Conservation (phyloP, 164 flowering plant species). For the Litsea cubeba region DNA sequence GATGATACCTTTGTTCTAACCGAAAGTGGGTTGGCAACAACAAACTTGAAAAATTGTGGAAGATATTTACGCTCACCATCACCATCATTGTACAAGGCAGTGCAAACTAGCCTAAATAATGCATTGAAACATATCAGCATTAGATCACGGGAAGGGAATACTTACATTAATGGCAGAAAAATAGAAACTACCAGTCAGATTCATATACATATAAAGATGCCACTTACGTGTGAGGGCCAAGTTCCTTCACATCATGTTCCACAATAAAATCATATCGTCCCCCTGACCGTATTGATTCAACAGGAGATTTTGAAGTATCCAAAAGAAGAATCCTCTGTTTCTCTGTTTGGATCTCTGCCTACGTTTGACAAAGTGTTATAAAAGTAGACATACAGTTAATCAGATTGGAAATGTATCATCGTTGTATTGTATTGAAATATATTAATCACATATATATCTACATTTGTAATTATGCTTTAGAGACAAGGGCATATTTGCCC, state of each 20-base stretch:
- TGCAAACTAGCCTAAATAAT: constrained; percentile 71
- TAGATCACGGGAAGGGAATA: neutral
- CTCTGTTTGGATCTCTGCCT: constrained; percentile 99
- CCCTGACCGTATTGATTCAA: constrained; percentile 85
- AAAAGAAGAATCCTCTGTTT: constrained; percentile 76
- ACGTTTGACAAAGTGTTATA: constrained; percentile 7
- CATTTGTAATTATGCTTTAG: too few relatives aligned
- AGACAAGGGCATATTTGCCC: too few relatives aligned
- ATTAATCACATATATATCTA: neutral
- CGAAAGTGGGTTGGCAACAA: constrained; percentile 93
- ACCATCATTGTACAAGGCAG: constrained; percentile 86
- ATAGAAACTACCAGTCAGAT: neutral
- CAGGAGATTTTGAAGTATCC: constrained; percentile 92
- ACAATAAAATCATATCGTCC: constrained; percentile 98
- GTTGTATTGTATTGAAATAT: neutral
- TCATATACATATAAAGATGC: neutral
- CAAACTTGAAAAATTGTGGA: constrained; percentile 95
- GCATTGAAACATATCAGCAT: neutral
- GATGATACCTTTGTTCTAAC: constrained; percentile 90
- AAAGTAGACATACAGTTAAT: neutral
- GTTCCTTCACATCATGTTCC: constrained; percentile 97
- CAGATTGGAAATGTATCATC: neutral
- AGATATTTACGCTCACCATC: constrained; percentile 93
- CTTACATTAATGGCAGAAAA: neutral
- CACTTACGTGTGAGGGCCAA: constrained; percentile 89